Evolutionary conservation across 345 rosid species (phyloP).

Genomic region (Acer negundo): DNA sequence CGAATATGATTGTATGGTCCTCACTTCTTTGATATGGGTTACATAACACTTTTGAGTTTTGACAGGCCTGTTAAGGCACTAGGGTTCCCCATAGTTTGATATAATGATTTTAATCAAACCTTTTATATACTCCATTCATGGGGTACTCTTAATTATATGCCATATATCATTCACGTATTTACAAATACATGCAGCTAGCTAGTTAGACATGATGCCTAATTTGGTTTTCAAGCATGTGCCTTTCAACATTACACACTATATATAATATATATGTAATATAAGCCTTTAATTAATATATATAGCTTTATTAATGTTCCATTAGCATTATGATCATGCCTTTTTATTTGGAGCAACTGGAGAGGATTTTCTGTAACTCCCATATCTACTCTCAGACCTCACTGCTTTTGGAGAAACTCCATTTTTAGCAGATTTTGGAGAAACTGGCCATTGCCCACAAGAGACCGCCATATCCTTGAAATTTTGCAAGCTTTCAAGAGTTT

Average conservation of each 20-base stretch:
- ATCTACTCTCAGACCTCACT: slow-evolving; percentile 29
- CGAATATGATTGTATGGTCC: no score
- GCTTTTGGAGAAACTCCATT: slow-evolving; percentile 38
- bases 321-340: slow-evolving; percentile 22
- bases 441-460: slow-evolving; percentile 70
- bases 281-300: neutral
- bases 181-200: neutral
- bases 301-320: neutral
- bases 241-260: neutral
- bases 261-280: neutral
- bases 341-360: slow-evolving; percentile 36
- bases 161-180: slow-evolving; percentile 2
- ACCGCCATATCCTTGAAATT: slow-evolving; percentile 78
- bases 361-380: slow-evolving; percentile 39
- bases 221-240: neutral
- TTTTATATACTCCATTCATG: no score
- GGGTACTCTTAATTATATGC: no score
- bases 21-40: no score
- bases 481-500: slow-evolving; percentile 59
- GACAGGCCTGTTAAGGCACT: no score
- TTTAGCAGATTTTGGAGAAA: slow-evolving; percentile 33
- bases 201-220: neutral
- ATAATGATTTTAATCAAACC: neutral
- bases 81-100: no score
- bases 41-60: no score